These are phyloP conservation scores for Ophiostoma ulmi DNA, from an alignment of 2,329 filamentous ascomycete genomes.

Conservation along the genomic window DNA sequence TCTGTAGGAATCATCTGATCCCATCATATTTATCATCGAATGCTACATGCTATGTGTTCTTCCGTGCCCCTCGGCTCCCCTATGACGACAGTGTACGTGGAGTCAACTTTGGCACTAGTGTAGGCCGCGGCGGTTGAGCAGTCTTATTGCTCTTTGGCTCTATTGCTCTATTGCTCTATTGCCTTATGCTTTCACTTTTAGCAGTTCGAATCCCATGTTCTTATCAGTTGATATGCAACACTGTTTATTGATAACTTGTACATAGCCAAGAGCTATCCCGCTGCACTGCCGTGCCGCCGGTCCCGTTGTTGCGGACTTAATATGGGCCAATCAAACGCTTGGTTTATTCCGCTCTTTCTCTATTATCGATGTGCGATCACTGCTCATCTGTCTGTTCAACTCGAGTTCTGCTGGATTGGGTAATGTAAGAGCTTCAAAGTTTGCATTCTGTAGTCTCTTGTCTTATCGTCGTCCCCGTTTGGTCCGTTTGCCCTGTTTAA, in stretches of 20 bases:
- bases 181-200: not conserved
- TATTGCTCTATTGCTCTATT: not conserved
- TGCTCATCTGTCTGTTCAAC: not conserved
- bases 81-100: slow-evolving; percentile 12
- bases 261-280: not conserved
- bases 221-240: not conserved
- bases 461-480: not conserved
- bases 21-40: not conserved
- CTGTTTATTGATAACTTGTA: not conserved
- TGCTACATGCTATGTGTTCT: slow-evolving; percentile 1
- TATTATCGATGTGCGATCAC: not conserved
- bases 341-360: not conserved
- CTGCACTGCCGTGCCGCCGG: not conserved
- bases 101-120: not conserved
- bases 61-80: not conserved
- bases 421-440: not conserved
- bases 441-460: not conserved
- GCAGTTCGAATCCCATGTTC: not conserved
- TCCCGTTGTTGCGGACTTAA: not conserved
- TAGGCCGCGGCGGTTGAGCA: not conserved
- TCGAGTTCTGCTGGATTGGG: not conserved
- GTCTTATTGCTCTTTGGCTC: not conserved
- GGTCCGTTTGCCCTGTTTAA: not conserved
- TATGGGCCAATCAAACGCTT: not conserved
- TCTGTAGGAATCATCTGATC: not conserved